Evolutionary conservation across 306 rosid species (phyloP).

Genomic region (Abrus pulchellus): DNA sequence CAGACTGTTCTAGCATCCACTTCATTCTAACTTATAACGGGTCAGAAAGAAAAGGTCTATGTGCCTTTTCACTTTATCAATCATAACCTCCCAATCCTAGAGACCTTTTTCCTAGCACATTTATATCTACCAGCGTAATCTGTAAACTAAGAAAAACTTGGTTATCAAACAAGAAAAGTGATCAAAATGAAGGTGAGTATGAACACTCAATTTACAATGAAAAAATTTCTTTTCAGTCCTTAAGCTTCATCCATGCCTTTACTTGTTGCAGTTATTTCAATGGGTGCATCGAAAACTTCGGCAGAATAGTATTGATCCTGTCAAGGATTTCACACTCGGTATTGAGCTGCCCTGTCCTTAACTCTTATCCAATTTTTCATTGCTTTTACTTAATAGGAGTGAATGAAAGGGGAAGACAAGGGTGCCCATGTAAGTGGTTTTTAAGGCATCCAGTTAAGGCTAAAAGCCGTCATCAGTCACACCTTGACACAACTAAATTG

Average conservation of each 20-base stretch:
- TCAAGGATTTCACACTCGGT: conserved; percentile 80
- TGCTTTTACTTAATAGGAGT: conserved; percentile 9
- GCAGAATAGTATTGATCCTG: conserved; percentile 67
- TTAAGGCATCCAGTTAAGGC: conserved; percentile 32
- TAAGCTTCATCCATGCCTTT: conserved; percentile 49
- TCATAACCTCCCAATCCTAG: conserved; percentile 46
- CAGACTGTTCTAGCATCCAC: conserved; percentile 66
- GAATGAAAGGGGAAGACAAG: conserved; percentile 19
- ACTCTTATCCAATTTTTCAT: conserved; percentile 40
- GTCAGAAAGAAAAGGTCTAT: conserved; percentile 49
- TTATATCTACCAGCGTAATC: conserved; percentile 54
- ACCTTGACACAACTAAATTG: conserved; percentile 29
- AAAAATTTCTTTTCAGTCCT: conserved; percentile 44
- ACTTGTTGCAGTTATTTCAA: conserved; percentile 78
- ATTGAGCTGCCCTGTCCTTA: conserved; percentile 52
- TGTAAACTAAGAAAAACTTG: conserved; percentile 49
- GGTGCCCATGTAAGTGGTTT: conserved; percentile 21
- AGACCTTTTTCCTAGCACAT: conserved; percentile 49
- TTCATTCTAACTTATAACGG: conserved; percentile 60
- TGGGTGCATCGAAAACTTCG: conserved; percentile 88
- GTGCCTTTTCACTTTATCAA: conserved; percentile 52
- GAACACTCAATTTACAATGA: conserved; percentile 42
- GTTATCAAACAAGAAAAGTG: conserved; percentile 58
- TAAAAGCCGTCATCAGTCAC: conserved; percentile 24
- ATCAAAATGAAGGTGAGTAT: conserved; percentile 84